These are phyloP conservation scores for Gossypium aridum DNA, from an alignment of 441 rosid species.

Conservation along the genomic window DNA sequence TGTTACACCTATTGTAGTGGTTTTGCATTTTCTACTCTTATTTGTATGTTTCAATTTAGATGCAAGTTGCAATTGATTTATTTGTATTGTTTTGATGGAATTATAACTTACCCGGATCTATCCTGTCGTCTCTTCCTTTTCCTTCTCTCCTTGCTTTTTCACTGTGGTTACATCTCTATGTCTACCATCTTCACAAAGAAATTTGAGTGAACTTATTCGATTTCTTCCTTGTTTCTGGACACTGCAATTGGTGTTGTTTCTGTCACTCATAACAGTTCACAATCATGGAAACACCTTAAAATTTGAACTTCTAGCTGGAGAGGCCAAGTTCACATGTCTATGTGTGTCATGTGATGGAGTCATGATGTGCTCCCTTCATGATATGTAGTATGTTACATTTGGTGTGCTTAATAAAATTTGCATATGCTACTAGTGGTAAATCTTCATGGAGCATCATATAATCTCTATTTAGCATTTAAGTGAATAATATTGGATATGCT, in stretches of 20 bases:
- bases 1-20: not conserved
- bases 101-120: not conserved
- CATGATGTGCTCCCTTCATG: constrained; percentile 1
- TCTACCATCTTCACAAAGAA: not conserved
- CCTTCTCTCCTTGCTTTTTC: not conserved
- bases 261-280: not conserved
- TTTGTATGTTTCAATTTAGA: not conserved
- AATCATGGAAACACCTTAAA: not conserved
- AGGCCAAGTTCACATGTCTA: not conserved
- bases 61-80: not conserved
- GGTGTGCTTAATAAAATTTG: not conserved
- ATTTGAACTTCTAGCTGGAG: not conserved
- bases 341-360: not conserved
- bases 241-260: not conserved
- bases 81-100: not conserved
- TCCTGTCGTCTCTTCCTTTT: not conserved
- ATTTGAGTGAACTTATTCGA: not conserved
- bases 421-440: not conserved
- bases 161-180: not conserved
- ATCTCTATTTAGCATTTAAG: not conserved
- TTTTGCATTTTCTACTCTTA: constrained; percentile 4
- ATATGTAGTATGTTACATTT: not conserved
- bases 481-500: not conserved
- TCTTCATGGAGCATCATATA: not conserved
- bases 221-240: not conserved